A percentile compares a stretch with the other conserved stretches of the same genome.
phyloP scores from a whole-genome alignment of 106 monocot genomes.

The Dioscorea dumetorum region DNA sequence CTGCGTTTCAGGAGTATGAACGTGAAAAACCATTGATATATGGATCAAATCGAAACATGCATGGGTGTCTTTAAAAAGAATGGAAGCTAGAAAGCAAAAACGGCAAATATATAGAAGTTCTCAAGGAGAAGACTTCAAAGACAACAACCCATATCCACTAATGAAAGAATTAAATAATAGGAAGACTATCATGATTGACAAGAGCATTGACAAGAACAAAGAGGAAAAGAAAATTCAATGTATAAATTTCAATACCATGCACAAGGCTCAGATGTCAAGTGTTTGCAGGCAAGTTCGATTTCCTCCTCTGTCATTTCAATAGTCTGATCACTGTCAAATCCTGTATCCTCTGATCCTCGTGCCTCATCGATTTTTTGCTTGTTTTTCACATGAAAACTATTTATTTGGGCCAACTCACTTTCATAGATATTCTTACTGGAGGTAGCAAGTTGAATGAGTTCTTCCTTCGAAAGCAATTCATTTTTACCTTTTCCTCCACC shows the following conservation, averaged over 20 bases:
- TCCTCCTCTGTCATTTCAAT: constrained; percentile 98
- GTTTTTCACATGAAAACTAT: constrained; percentile 4
- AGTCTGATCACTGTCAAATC: constrained; percentile 77
- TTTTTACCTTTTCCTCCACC: constrained; percentile 15
- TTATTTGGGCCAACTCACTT: constrained; percentile 22
- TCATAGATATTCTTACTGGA: constrained; percentile 60
- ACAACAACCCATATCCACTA: no score
- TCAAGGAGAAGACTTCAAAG: no score
- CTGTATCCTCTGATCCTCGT: constrained; percentile 15
- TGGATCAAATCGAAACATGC: no score
- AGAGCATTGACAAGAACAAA: no score
- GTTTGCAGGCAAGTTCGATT: constrained; percentile 65
- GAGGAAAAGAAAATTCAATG: background rate
- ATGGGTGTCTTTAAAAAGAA: no score
- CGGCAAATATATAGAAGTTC: no score
- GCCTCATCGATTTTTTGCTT: constrained; percentile 7
- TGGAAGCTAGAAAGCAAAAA: no score
- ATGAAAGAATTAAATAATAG: no score
- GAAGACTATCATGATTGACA: no score
- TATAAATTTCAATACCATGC: background rate
- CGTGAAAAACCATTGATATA: background rate
- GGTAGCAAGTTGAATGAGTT: constrained; percentile 36
- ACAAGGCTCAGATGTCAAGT: constrained; percentile 8
- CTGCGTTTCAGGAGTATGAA: background rate
- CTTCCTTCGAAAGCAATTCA: constrained; percentile 34